phyloP scores from a whole-genome alignment of 192 early-diverging fungal genomes.

The Dissophora ornata region DNA sequence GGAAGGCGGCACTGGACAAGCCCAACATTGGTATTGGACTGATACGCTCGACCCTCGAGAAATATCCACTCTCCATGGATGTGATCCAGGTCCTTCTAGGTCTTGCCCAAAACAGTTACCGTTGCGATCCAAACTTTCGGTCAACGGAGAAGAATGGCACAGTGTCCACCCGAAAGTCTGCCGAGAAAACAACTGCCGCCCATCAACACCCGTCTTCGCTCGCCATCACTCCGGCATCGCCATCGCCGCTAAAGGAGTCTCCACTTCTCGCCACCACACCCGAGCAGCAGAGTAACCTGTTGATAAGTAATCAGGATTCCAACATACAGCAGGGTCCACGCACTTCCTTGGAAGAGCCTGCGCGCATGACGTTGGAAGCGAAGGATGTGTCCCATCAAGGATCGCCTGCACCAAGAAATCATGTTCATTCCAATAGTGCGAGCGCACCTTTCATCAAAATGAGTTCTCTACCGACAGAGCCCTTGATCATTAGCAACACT shows the following conservation, averaged over 20 bases:
- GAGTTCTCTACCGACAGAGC: slow-evolving; percentile 25
- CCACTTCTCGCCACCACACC: not conserved
- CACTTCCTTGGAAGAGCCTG: not conserved
- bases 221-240: not conserved
- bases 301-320: not conserved
- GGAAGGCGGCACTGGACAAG: slow-evolving; percentile 46
- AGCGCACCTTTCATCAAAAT: slow-evolving; percentile 41
- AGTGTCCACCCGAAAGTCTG: slow-evolving; percentile 5
- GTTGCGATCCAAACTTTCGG: slow-evolving; percentile 49
- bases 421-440: slow-evolving; percentile 13
- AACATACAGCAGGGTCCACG: not conserved
- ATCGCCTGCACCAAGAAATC: slow-evolving; percentile 8
- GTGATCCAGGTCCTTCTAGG: slow-evolving; percentile 54
- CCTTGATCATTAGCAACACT: slow-evolving; percentile 17
- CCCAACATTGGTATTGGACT: slow-evolving; percentile 50
- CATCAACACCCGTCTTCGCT: not conserved
- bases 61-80: slow-evolving; percentile 54
- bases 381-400: slow-evolving; percentile 2
- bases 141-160: slow-evolving; percentile 19
- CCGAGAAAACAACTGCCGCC: not conserved
- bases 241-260: slow-evolving; percentile 3
- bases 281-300: not conserved
- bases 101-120: slow-evolving; percentile 51
- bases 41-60: slow-evolving; percentile 39
- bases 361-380: not conserved